Conservation (phyloP, 768 basidiomycete genomes). For the Royoungia palumana region DNA sequence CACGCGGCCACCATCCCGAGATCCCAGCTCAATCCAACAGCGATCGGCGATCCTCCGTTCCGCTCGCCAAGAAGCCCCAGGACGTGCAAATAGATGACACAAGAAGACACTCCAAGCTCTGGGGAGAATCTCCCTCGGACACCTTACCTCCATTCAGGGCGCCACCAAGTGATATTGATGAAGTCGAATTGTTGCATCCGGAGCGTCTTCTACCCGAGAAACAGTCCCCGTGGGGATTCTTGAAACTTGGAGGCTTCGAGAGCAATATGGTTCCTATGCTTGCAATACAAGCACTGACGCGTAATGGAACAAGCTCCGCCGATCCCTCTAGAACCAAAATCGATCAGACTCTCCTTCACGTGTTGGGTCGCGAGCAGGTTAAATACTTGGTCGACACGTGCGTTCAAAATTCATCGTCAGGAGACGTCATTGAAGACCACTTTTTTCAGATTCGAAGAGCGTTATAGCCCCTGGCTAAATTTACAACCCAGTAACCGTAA, state of each 20-base stretch:
- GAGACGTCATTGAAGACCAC: neutral
- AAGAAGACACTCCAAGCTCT: conserved; percentile 18
- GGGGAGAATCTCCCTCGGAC: conserved; percentile 17
- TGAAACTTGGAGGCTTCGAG: conserved; percentile 38
- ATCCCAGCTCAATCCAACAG: conserved; percentile 14
- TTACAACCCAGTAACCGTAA: conserved; percentile 32
- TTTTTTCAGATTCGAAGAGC: conserved; percentile 37
- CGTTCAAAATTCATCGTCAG: conserved; percentile 7
- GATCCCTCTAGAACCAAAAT: conserved; percentile 24
- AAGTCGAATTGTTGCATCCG: conserved; percentile 31
- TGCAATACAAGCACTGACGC: conserved; percentile 42
- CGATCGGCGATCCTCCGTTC: conserved; percentile 25
- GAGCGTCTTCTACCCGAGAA: conserved; percentile 37
- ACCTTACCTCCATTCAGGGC: conserved; percentile 18
- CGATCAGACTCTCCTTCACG: conserved; percentile 28
- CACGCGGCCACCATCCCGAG: conserved; percentile 21
- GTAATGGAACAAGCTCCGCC: conserved; percentile 19
- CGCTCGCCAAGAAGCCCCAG: conserved; percentile 19
- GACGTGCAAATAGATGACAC: conserved; percentile 22
- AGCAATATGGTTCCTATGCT: conserved; percentile 46
- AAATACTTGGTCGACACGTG: conserved; percentile 40
- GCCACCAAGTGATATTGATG: conserved; percentile 19
- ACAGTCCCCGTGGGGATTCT: conserved; percentile 38
- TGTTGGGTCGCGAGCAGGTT: conserved; percentile 35
- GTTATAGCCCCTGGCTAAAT: conserved; percentile 44